Evolutionary conservation across 257 asterid genomes (phyloP), one percentile per base, ranked within the genome.

Genomic region (Galeopsis tetrahit): DNA sequence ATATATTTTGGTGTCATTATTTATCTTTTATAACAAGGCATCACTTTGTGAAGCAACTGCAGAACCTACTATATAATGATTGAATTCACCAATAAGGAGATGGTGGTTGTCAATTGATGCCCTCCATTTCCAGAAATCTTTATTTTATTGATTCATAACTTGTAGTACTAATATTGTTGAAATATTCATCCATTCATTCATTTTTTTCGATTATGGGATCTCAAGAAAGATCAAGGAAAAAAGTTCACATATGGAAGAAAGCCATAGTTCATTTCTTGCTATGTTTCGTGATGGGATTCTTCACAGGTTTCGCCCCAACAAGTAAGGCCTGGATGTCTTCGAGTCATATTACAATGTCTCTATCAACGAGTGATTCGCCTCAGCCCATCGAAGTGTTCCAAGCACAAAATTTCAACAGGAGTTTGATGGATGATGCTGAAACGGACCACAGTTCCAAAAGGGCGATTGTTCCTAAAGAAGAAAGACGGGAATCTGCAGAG

Each of bases 201-300:
- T 42, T 42, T 15, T 57, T 56, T 38, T 44, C 43, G 39, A 62
- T 65, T 14, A 87, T 87, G 96, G 96, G 89, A 34, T 74, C 93
- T 38, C 73, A 76, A 58, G 97, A 93, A 74, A 93, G 98, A 83
- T 87, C 93, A 32, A 93, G 86, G 85, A 90, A 87, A 73, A 90
- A 85, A 68, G 77, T 82, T 13, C 94, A 87, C 40, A 33, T 85
- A 74, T 85, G 92, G 98, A 88, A 87, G 84, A 92, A 87, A 81
- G 91, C 93, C 70, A 81, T 80, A 60, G 66, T 87, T 46, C 98
- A 92, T 81, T 88, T 92, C 78, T 63, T 82, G 78, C 59, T 92
- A 3, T 92, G 98, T 81, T 92, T 92, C 69, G 85, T 88, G 21
- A 84, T 90, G 90, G 98, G 98, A 17, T 92, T 92, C 74, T 89